Conservation (phyloP, 2,329 filamentous ascomycete genomes). For the Blastomyces emzantsi region DNA sequence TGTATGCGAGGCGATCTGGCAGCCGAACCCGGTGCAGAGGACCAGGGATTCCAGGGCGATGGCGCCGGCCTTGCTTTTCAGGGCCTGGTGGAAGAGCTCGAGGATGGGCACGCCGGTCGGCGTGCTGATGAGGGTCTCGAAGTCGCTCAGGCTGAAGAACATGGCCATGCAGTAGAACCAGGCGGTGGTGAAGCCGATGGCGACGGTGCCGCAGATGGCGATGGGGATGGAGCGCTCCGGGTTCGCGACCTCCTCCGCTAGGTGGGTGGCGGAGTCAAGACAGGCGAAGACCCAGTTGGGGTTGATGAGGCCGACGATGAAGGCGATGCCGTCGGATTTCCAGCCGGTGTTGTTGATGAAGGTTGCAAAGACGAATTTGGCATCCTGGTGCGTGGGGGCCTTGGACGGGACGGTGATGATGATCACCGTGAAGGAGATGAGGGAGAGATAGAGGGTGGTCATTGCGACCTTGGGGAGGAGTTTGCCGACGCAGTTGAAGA, state of each 20-base stretch:
- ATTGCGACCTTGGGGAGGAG: constrained; percentile 34
- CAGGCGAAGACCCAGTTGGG: constrained; percentile 45
- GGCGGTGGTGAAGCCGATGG: constrained; percentile 42
- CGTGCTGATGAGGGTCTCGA: constrained; percentile 33
- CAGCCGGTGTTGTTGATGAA: constrained; percentile 47
- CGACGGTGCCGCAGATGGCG: constrained; percentile 43
- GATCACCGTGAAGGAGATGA: constrained; percentile 42
- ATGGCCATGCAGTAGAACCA: constrained; percentile 43
- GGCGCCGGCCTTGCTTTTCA: constrained; percentile 37
- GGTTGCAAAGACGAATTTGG: constrained; percentile 44
- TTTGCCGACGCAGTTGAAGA: constrained; percentile 41
- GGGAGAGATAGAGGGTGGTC: constrained; percentile 38
- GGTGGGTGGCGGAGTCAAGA: constrained; percentile 43
- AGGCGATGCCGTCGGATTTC: constrained; percentile 40
- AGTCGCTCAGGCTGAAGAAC: constrained; percentile 43
- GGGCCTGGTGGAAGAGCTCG: constrained; percentile 39
- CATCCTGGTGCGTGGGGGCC: constrained; percentile 37
- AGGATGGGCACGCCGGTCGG: constrained; percentile 41
- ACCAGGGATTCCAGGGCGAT: constrained; percentile 41
- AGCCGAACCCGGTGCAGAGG: constrained; percentile 41
- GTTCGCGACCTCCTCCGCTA: constrained; percentile 43
- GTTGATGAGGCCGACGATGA: constrained; percentile 45
- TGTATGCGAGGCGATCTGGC: constrained; percentile 41
- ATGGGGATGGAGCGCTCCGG: constrained; percentile 43
- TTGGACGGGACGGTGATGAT: constrained; percentile 41